Base-by-base conservation (phyloP, 352 stramenopile genomes). In the Globisporangium spinosum region DNA sequence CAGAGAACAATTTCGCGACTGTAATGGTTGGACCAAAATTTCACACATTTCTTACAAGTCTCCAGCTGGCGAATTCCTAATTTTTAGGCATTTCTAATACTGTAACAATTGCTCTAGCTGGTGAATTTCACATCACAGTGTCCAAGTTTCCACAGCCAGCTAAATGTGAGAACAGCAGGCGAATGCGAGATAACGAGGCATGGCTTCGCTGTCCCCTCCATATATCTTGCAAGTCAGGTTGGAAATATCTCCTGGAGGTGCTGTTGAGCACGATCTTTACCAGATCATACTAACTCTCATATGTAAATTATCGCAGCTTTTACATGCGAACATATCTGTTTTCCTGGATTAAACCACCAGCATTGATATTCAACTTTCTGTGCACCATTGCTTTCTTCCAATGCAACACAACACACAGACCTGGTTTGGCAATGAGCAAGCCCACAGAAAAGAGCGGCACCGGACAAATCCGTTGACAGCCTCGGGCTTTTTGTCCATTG, bases 381-480 rank as follows among this genome's bases (percentile, higher is more conserved):
- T 6, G 20, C 29, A 9, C 9, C 2, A 5, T n/a, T 96, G 9
- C 32, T 13, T 38, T 51, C 43, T 22, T 23, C 2, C 43, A 51
- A 51, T 7, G 32, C 43, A 51, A 51, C 43, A 23, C 15, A 51
- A 51, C 43, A 12, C 15, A 17, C 2, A 22, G 43, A 51, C 43
- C 7, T 12, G 43, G 17, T 51, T 51, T 51, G 43, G 10, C 17
- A 51, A 32, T 35, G 2, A 58, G 1, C 27, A 34, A 43, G 55
- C 27, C 17, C 27, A 43, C 20, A 17, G 20, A 27, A 60, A 60
- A 38, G 25, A 40, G 6, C 54, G 34, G 5, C 13, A 1, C 12
- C 6, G 27, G 27, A 59, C 12, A 38, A 38, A 20, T 17, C 54
- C 54, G 34, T 23, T 7, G 27, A 59, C 34, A 25, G 27, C 12